Base-by-base conservation (phyloP, 345 rosid genomes). In the Eucalyptus grandis region DNA sequence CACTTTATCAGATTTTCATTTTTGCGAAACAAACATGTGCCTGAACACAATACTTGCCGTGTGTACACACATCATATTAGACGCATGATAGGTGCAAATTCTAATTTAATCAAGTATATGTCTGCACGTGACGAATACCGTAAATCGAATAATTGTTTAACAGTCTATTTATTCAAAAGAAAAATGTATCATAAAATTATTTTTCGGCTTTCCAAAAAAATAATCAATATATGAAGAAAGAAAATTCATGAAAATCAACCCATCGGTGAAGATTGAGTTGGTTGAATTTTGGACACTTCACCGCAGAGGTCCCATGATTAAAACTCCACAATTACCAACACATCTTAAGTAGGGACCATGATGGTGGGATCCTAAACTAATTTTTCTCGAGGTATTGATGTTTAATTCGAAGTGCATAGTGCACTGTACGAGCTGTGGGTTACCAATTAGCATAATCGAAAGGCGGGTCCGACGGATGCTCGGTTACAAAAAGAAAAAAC, bases 261-360 rank as follows among this genome's bases (percentile, higher is more conserved):
- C 1, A 49, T 0, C 5, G 5, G 5, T 49, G 17, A 5, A 14
- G 0, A n/a, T 0, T 14, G 1, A 14, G 1, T 49, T 49, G 3
- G 17, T 49, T 49, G 1, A 0, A 0, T 5, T 49, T 49, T 49
- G 2, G 6, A 1, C 3, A 49, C 2, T 49, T 49, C 0, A 5
- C 1, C 0, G 0, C 0, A 49, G 1, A 49, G 2, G 1, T 13
- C 15, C 2, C 51, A 5, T 0, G 2, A 1, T 49, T 2, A 0
- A 13, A 49, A 49, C 2, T 49, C 2, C 5, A 2, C 2, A 49
- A 1, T 2, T 2, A 0, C 14, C 1, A 47, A 47, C 5, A 47
- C 1, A 5, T 11, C 0, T 1, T 49, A 11, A 49, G 14, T 49
- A 1, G 2, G 1, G 5, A 1, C 1, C 2, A 49, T 49, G 49